Base-by-base conservation (phyloP, 371 early-diverging fungal genomes). In the Mucor saturninus region DNA sequence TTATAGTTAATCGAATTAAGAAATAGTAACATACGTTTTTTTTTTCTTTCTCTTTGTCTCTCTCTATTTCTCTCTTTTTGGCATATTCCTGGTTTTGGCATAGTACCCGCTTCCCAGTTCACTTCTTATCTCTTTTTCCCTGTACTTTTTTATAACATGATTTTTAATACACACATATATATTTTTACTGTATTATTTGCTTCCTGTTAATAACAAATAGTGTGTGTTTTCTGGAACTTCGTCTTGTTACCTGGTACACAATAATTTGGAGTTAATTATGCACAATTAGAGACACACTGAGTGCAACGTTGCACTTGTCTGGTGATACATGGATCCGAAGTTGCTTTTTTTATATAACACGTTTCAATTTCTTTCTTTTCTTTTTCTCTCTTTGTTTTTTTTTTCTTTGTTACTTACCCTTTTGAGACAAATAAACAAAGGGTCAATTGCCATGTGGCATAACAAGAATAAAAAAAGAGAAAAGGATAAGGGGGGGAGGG, bases 311-410 rank as follows among this genome's bases (percentile, higher is more conserved):
- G 30, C 9, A 59, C 59, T 11, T n/a, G 37, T 38, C 59, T 59
- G 49, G 59, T 59, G 59, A 59, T 50, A 59, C 59, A 29, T 59
- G 48, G 50, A 59, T 59, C 59, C 59, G 46, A 26, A 50, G 13
- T 59, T 38, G 26, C 21, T 45, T 56, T 21, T 35, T 21, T 35
- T 56, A 15, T 46, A 37, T 14, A 37, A 59, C 50, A 59, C 40
- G 50, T 50, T 59, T 59, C 46, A 45, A 11, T 57, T 32, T 21
- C 4, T n/a, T 43, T 43, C 14, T n/a, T 14, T n/a, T 3, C 15
- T 43, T 43, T 43, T 43, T 43, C 15, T 43, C 15, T 43, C 5
- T 43, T 43, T 43, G 14, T 43, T n/a, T 40, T 42, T 40, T 30
- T 21, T 21, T 21, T 21, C 21, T 21, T 21, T 21, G 21, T 21